Percentiles rank a stretch among this genome's conserved stretches.
phyloP scores from a whole-genome alignment of 78 protist genomes.

The Emiliania huxleyi region DNA sequence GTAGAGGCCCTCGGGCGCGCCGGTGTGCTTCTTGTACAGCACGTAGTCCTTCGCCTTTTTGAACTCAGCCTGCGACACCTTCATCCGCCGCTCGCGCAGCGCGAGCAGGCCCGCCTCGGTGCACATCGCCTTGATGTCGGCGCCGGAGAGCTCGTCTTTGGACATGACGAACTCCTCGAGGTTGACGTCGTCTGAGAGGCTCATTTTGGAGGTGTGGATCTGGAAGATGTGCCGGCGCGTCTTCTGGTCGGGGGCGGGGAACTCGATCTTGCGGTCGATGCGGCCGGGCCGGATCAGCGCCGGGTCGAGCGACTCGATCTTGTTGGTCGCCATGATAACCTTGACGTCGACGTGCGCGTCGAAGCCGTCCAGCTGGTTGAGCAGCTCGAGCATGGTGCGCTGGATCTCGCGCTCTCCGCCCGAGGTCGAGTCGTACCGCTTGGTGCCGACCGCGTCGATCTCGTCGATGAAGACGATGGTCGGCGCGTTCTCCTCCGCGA shows the following conservation, averaged over 20 bases:
- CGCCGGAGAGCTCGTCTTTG: conserved; percentile 64
- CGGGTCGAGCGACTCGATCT: conserved; percentile 97
- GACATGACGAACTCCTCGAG: conserved; percentile 94
- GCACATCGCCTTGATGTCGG: conserved; percentile 91
- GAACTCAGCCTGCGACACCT: conserved; percentile 94
- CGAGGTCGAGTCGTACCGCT: conserved; percentile 90
- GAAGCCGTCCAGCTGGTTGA: conserved; percentile 99
- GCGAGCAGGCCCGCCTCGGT: conserved; percentile 99
- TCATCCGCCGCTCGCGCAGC: conserved; percentile 97
- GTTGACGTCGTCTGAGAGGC: conserved; percentile 84
- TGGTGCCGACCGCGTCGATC: conserved; percentile 99
- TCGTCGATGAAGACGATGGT: conserved; percentile 99
- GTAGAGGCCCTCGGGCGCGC: conserved; percentile 90
- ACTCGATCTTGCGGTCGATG: conserved; percentile 99
- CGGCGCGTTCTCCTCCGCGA: too few relatives aligned
- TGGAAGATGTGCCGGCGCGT: conserved; percentile 80
- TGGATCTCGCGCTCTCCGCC: conserved; percentile 99
- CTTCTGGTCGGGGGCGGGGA: conserved; percentile 96
- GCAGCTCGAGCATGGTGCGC: conserved; percentile 99
- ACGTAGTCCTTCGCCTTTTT: conserved; percentile 95
- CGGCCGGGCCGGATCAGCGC: conserved; percentile 99
- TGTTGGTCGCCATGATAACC: conserved; percentile 97
- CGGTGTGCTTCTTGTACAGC: conserved; percentile 91
- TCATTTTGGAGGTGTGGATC: conserved; percentile 84
- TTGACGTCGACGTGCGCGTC: conserved; percentile 98